phyloP scores from a whole-genome alignment of 768 basidiomycete genomes.

The Gelatoporia subvermispora region DNA sequence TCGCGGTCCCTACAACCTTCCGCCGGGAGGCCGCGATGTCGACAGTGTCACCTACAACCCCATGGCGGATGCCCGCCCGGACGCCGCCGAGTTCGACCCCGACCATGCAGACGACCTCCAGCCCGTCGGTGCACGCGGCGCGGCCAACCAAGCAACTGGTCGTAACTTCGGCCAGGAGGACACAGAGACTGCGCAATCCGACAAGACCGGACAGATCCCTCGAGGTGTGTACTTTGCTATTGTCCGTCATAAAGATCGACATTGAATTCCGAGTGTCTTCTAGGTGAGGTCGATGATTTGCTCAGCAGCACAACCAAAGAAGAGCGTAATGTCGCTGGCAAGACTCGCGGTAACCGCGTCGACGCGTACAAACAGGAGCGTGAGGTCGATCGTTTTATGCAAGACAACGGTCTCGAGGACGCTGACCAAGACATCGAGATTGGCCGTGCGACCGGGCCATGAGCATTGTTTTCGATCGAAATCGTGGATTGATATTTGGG shows the following conservation, averaged over 20 bases:
- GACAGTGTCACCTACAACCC: conserved; percentile 20
- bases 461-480: not conserved
- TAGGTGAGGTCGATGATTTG: conserved; percentile 22
- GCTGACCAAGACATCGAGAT: conserved; percentile 19
- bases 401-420: conserved; percentile 9
- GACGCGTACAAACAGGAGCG: conserved; percentile 23
- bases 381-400: conserved; percentile 15
- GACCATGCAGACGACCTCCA: conserved; percentile 10
- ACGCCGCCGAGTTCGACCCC: conserved; percentile 17
- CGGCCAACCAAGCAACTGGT: conserved; percentile 17
- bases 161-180: conserved; percentile 17
- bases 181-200: conserved; percentile 14
- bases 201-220: conserved; percentile 16
- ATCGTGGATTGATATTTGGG: no score
- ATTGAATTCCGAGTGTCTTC: not conserved
- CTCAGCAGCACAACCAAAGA: conserved; percentile 8
- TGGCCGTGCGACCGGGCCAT: conserved; percentile 11
- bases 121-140: conserved; percentile 20
- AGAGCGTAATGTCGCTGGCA: conserved; percentile 12
- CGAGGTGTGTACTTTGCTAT: conserved; percentile 9
- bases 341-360: conserved; percentile 20
- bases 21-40: conserved; percentile 10
- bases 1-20: conserved; percentile 15
- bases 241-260: not conserved
- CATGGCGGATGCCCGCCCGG: conserved; percentile 13